Base-by-base conservation (phyloP, 2,329 filamentous ascomycete species). In the Acrodontium crateriforme region DNA sequence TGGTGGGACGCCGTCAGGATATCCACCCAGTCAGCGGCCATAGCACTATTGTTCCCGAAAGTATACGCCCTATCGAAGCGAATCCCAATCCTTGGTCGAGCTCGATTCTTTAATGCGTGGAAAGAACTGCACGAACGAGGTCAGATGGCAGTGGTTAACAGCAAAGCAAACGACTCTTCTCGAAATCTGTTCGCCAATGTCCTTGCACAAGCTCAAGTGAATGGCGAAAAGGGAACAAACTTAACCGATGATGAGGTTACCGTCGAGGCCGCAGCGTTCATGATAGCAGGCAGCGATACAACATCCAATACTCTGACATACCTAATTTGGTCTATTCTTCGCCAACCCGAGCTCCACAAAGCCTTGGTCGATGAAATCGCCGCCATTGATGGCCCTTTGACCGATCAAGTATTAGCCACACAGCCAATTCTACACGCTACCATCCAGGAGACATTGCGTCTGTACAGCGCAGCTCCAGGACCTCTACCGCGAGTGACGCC, bases 231-330 rank as follows among this genome's bases (percentile, higher is more conserved):
- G 22, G 44, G 11, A 30, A 32, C 16, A 29, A 45, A 13, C 29
- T 41, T 5, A 28, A 34, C 10, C 18, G 39, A 36, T 31, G 13
- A 29, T 44, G 1, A 30, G 37, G 4, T 31, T 27, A 9, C 34
- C 36, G 15, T 36, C 35, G 6, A 25, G 25, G 15, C 28, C 37
- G 4, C 35, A 35, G 13, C 9, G 7, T 20, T 28, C 37, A 59
- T 80, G 5, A 67, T 77, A 3, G 79, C 79, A 0, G 78, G 78
- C 0, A 75, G 80, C 36, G 79, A 85, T 46, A 84, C 79, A 0
- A 74, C 73, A 5, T 75, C 71, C 1, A 70, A 80, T 15, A 70
- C 67, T 0, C 52, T 78, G 16, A 68, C 65, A 1, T 78, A 75
- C 39, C 43, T 71, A 2, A 51, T 67, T 12, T 71, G 71, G 54